Conservation (phyloP, 495 filamentous ascomycete genomes). For the Poronia punctata region DNA sequence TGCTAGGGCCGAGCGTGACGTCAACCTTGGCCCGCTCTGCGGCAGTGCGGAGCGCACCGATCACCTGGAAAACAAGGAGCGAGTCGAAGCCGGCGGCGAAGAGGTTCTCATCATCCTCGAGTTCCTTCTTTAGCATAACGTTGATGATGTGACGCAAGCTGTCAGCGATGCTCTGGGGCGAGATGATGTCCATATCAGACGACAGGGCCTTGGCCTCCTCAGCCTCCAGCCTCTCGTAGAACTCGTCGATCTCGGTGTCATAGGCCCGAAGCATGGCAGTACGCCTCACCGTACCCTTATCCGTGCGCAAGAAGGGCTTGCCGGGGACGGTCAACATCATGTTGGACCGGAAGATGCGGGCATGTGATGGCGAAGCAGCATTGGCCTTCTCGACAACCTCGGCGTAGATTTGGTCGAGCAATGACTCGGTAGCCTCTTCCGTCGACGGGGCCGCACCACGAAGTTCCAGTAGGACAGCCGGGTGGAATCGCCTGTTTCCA, state of each 20-base stretch:
- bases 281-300: conserved; percentile 43
- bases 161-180: conserved; percentile 6
- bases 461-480: conserved; percentile 36
- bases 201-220: conserved; percentile 13
- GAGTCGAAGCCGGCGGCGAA: conserved; percentile 41
- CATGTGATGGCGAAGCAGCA: conserved; percentile 18
- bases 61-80: conserved; percentile 23
- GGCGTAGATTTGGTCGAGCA: conserved; percentile 20
- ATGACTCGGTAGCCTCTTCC: conserved; percentile 8
- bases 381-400: conserved; percentile 25
- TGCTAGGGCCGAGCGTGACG: conserved; percentile 8
- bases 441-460: neutral
- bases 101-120: conserved; percentile 25
- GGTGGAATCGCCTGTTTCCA: conserved; percentile 32
- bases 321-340: conserved; percentile 28
- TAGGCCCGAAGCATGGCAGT: conserved; percentile 33
- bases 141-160: conserved; percentile 6
- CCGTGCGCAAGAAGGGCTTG: conserved; percentile 37
- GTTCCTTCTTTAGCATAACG: conserved; percentile 8
- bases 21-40: conserved; percentile 3
- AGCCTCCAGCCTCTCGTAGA: conserved; percentile 24
- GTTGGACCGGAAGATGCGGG: conserved; percentile 14
- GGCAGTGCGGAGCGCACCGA: conserved; percentile 10
- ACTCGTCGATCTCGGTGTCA: conserved; percentile 32
- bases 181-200: conserved; percentile 6